Evolutionary conservation across 148 eudicot genomes (phyloP).

Genomic region (Amaranthus cruentus): DNA sequence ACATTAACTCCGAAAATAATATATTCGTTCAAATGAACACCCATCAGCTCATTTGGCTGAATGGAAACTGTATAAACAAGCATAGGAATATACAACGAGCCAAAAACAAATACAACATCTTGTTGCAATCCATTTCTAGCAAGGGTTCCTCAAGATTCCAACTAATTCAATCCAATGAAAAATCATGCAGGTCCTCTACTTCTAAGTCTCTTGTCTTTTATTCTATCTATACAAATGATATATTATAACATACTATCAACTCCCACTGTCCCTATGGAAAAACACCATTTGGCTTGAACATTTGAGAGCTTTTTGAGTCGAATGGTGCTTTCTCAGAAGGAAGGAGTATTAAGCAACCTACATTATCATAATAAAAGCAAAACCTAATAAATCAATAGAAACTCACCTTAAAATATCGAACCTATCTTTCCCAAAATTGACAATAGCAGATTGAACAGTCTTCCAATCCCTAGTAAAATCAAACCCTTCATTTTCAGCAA

Average conservation of each 20-base stretch:
- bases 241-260: too few relatives aligned
- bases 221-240: background rate
- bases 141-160: background rate
- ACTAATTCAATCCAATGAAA: background rate
- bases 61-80: too few relatives aligned
- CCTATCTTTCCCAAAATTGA: slow-evolving; percentile 74
- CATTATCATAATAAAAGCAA: background rate
- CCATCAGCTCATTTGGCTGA: too few relatives aligned
- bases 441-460: slow-evolving; percentile 68
- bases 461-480: slow-evolving; percentile 81
- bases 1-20: background rate
- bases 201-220: background rate
- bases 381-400: background rate
- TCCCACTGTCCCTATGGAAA: too few relatives aligned
- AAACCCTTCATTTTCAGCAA: slow-evolving; percentile 37
- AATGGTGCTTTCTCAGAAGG: too few relatives aligned
- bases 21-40: too few relatives aligned
- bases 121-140: background rate
- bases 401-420: slow-evolving; percentile 82
- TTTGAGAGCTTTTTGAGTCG: too few relatives aligned
- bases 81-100: too few relatives aligned
- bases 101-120: too few relatives aligned
- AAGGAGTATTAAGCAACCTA: background rate
- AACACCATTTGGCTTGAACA: too few relatives aligned
- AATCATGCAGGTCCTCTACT: background rate